Evolutionary conservation across 2,329 filamentous ascomycete genomes (phyloP).

Genomic region (Xylaria sp.): DNA sequence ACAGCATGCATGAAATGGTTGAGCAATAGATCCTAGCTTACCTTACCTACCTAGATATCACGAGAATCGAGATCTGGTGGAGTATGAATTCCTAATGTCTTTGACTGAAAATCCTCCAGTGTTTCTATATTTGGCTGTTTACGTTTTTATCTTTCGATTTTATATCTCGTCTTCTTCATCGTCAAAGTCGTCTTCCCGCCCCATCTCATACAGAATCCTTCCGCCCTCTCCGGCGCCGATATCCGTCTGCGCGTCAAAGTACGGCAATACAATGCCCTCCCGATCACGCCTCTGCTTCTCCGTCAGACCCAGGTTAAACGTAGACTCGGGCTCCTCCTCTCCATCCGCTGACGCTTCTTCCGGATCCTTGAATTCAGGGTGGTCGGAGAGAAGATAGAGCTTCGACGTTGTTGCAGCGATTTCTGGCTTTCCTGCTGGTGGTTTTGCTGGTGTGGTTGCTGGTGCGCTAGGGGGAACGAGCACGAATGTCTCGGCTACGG

Average conservation of each 20-base stretch:
- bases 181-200: slow-evolving; percentile 92
- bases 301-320: slow-evolving; percentile 81
- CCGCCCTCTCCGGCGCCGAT: slow-evolving; percentile 77
- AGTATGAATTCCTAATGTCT: background rate
- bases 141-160: slow-evolving; percentile 15
- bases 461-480: slow-evolving; percentile 32
- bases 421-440: slow-evolving; percentile 10
- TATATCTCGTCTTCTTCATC: slow-evolving; percentile 58
- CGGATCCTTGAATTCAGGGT: slow-evolving; percentile 59
- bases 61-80: slow-evolving; percentile 9
- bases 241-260: slow-evolving; percentile 91
- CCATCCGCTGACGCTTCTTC: slow-evolving; percentile 21
- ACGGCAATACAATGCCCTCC: slow-evolving; percentile 86
- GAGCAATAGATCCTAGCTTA: slow-evolving; percentile 10
- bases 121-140: slow-evolving; percentile 8
- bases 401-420: slow-evolving; percentile 29
- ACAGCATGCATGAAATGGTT: slow-evolving; percentile 6
- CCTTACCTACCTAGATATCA: slow-evolving; percentile 11
- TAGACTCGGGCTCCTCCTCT: slow-evolving; percentile 57
- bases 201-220: slow-evolving; percentile 94
- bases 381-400: slow-evolving; percentile 65
- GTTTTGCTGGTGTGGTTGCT: slow-evolving; percentile 3
- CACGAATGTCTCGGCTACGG: slow-evolving; percentile 64
- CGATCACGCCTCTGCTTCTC: slow-evolving; percentile 84
- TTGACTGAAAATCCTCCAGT: background rate